Evolutionary conservation across 768 basidiomycete genomes (phyloP), one percentile per base, ranked within the genome.

Genomic region (Termitomyces titanicus): DNA sequence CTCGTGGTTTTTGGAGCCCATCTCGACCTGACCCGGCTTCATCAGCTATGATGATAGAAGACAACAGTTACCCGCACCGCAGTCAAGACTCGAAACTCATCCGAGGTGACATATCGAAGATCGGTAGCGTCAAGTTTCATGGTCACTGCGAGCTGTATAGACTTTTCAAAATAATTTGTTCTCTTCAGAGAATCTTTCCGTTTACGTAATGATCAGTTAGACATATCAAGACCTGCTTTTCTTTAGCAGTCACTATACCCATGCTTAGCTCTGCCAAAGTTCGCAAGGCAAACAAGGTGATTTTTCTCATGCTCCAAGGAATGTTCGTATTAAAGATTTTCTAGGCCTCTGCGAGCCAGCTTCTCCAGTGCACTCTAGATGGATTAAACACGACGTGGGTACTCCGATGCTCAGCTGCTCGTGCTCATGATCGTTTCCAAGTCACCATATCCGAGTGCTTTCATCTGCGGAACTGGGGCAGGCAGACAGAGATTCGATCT

Each of bases 1-100:
- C 71, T 98, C 91, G 65, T 99, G 97, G 68, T 98, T 98, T 76
- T 97, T 97, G 4, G 92, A 94, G 18, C 96, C 97, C 80, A 96
- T 93, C 75, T 99, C 97, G 34, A 92, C 92, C 95, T 98, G 63
- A 50, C 39, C 29, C 22, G 40, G 3, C 29, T 4, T 46, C 24
- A 53, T 62, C 57, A 25, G 53, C 53, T 15, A 46, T 37, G 17
- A 31, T 17, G 12, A 13, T 39, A 38, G 29, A 13, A 13, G n/a
- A 39, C 22, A 29, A 51, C 9, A 7, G 4, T 51, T 47, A 45
- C 24, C 64, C 71, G 13, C 65, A 96, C 95, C 47, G 96, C 92
- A n/a, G 92, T 92, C 24, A 99, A 76, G n/a, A 97, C 94, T 52
- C 95, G 75, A 71, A 98, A 99, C 66, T 98, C 95, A 49, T 98